Conservation (phyloP, 306 rosid genomes). For the Sindora glabra region DNA sequence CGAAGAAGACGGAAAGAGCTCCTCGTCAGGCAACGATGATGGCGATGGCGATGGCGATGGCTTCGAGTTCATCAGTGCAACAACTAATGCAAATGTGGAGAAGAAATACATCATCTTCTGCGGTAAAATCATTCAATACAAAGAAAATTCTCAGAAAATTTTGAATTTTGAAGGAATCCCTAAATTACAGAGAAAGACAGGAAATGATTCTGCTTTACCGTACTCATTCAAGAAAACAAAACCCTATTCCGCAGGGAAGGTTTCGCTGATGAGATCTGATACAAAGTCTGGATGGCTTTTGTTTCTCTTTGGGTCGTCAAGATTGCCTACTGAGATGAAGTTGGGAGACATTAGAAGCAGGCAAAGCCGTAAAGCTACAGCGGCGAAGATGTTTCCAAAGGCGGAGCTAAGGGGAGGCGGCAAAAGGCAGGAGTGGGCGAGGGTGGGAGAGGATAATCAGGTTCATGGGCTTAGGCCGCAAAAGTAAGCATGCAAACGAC, state of each 20-base stretch:
- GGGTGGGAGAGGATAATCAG: constrained; percentile 21
- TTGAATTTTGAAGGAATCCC: constrained; percentile 33
- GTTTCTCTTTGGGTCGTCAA: constrained; percentile 28
- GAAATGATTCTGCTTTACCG: neutral
- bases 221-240: neutral
- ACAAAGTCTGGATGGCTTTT: constrained; percentile 32
- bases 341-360: constrained; percentile 31
- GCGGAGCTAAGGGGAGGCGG: neutral
- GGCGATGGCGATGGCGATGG: no score
- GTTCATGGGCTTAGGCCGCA: constrained; percentile 1
- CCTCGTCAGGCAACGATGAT: constrained; percentile 2
- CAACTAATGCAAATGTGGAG: no score
- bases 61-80: no score
- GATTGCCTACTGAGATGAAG: constrained; percentile 37
- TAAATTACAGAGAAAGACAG: neutral
- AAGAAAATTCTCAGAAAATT: no score
- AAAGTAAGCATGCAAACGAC: no score
- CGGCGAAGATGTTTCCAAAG: constrained; percentile 10
- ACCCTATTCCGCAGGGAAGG: constrained; percentile 1
- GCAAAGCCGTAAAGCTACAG: constrained; percentile 25
- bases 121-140: no score
- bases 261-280: constrained; percentile 4
- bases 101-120: no score
- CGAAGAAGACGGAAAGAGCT: constrained; percentile 7
- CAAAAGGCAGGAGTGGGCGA: neutral